Conservation (phyloP, 495 filamentous ascomycete species). For the Aspergillus coremiiformis region DNA sequence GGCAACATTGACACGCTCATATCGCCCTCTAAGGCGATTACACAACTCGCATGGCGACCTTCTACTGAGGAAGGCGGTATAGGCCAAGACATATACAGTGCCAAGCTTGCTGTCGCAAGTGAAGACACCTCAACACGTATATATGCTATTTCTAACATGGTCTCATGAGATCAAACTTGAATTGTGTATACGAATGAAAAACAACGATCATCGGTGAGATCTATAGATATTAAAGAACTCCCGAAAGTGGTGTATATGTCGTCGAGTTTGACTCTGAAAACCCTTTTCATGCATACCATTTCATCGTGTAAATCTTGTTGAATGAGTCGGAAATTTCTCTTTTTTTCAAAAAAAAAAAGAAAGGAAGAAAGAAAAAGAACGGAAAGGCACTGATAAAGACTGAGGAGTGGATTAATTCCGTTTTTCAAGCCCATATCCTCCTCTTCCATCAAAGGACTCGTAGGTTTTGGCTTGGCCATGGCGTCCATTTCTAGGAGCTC, state of each 20-base stretch:
- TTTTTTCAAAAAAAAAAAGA: background rate
- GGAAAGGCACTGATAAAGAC: conserved; percentile 2
- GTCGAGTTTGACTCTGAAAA: conserved; percentile 11
- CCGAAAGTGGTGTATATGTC: conserved; percentile 28
- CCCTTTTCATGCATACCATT: conserved; percentile 21
- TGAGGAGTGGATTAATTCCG: conserved; percentile 22
- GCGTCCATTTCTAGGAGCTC: conserved; percentile 64
- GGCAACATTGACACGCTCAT: conserved; percentile 33
- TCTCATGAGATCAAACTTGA: conserved; percentile 14
- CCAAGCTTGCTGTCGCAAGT: conserved; percentile 68
- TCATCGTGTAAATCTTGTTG: conserved; percentile 26
- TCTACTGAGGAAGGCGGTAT: conserved; percentile 2
- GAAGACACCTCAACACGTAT: conserved; percentile 77
- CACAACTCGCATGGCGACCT: conserved; percentile 74
- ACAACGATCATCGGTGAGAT: conserved; percentile 13
- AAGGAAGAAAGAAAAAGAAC: conserved; percentile 5
- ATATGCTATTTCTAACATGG: conserved; percentile 47
- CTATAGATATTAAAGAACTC: conserved; percentile 27
- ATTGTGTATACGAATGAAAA: conserved; percentile 14
- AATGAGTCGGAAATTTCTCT: conserved; percentile 22
- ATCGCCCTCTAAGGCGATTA: conserved; percentile 66
- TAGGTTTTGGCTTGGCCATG: conserved; percentile 66
- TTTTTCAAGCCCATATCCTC: conserved; percentile 77
- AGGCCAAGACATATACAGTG: conserved; percentile 11
- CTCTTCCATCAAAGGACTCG: conserved; percentile 53